Conservation (phyloP, 169 alveolate species). For the Haemoproteus tartakovskyi region DNA sequence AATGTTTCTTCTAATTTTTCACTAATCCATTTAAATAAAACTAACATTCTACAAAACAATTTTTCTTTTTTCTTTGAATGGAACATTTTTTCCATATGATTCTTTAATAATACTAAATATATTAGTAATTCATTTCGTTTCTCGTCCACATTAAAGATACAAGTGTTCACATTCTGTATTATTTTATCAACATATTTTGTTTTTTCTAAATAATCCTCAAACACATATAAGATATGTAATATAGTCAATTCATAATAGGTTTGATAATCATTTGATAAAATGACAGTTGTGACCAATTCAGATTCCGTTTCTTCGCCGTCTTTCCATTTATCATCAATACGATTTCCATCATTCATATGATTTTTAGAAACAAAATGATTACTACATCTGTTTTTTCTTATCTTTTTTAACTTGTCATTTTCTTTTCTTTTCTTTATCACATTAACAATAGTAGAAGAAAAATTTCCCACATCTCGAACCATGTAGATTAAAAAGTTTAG, state of each 20-base stretch:
- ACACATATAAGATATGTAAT: background rate
- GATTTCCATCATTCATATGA: too few species aligned
- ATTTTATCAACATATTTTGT: constrained; percentile 10
- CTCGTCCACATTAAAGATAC: constrained; percentile 24
- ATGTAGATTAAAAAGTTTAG: too few species aligned
- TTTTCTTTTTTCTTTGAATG: constrained; percentile 27
- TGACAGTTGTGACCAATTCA: constrained; percentile 5
- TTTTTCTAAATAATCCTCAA: constrained; percentile 29
- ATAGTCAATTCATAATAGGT: constrained; percentile 26
- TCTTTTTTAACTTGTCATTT: too few species aligned
- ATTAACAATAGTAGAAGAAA: too few species aligned
- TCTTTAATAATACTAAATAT: constrained; percentile 16
- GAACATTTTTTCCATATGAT: constrained; percentile 12
- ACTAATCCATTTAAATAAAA: constrained; percentile 12
- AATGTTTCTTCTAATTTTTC: constrained; percentile 6
- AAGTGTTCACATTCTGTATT: constrained; percentile 22
- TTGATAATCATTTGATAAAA: constrained; percentile 33
- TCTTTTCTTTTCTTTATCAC: too few species aligned
- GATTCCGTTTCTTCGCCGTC: too few species aligned
- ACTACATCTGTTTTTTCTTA: too few species aligned
- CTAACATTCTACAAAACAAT: constrained; percentile 22
- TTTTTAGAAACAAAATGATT: too few species aligned
- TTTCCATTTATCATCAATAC: too few species aligned
- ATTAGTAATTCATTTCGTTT: constrained; percentile 26
- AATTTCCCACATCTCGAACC: too few species aligned